Evolutionary conservation across 495 filamentous ascomycete species (phyloP), one percentile per base, ranked within the genome.

Genomic region (Annulohypoxylon stygium): DNA sequence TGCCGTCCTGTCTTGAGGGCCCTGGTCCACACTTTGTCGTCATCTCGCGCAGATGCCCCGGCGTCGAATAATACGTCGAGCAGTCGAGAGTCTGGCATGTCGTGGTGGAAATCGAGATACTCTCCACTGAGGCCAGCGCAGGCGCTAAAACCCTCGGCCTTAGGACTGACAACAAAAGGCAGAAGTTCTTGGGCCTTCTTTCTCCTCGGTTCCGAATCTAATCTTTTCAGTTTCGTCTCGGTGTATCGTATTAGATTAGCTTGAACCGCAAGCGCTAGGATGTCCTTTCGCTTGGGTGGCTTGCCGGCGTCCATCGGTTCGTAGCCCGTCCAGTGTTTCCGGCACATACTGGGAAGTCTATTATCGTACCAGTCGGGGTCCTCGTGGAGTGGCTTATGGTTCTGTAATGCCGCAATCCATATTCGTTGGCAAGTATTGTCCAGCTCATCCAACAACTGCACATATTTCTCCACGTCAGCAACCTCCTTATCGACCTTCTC

Each of bases 261-360:
- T 53, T 79, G 78, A 6, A 79, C 62, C 12, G 74, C 69, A 6
- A 79, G 76, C 12, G 74, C 50, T 11, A 79, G 60, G 55, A 79
- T 75, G 45, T 79, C 76, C 14, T 75, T 76, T 11, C 78, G 74
- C 61, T 78, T 78, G 1, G 78, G 78, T 12, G 78, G 71, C 67
- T 78, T 79, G 55, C 78, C 78, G 6, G 76, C 71, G 47, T 79
- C 78, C 78, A 79, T 79, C 36, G 78, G 78, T 71, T 79, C 78
- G 50, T 67, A 79, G 43, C 67, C 62, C n/a, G 78, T 70, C 78
- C 78, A 79, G 60, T 79, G 78, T 43, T 68, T 74, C 50, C 65
- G 47, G 30, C 75, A 63, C 20, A 75, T 70, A 4, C 14, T 55
- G 0, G 74, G 76, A 2, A 76, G 72, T 43, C 73, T 68, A 12